Base-by-base conservation (phyloP, 371 early-diverging fungal genomes). In the Mortierella sp. region DNA sequence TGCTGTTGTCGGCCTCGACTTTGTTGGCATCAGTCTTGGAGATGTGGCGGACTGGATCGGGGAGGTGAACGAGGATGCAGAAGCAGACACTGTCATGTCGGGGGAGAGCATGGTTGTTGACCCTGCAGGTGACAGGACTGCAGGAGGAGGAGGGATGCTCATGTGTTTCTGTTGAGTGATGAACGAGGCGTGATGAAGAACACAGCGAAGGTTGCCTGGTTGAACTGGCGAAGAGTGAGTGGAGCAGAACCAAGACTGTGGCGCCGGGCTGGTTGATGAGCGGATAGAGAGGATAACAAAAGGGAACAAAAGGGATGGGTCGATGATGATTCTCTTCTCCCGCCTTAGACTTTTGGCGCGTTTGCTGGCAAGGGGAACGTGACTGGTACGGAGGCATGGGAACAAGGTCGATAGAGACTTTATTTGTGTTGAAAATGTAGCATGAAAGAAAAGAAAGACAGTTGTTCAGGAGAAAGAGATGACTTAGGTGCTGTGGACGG, bases 1-100 rank as follows among this genome's bases (percentile, higher is more conserved):
- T 31, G 86, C 82, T 0, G 86, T 86, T 8, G 86, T 86, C 3
- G 86, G 86, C 71, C 77, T 43, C 14, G 86, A 79, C 70, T 86
- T 86, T 40, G 86, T 11, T 0, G 86, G 86, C 82, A 86, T 86
- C 55, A 86, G 70, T 37, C 86, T 76, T 40, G 86, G 86, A 16
- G 86, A 86, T n/a, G 82, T 86, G 11, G 82, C 86, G 2, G 79
- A 69, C 48, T 86, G 86, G 75, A 77, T 69, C 10, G 82, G 81
- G 26, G 83, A 83, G 21, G 75, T 21, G 34, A 34, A 61, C 13
- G 74, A 57, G 24, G 83, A 80, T 10, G 61, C 50, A 24, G 78
- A 24, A 5, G 73, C 54, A 28, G 80, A 44, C 0, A 71, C 24
- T 31, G 77, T 54, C 59, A 74, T 61, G 28, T 44, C 69, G 13